Conservation (phyloP, 768 basidiomycete species). For the Galerina marginata region DNA sequence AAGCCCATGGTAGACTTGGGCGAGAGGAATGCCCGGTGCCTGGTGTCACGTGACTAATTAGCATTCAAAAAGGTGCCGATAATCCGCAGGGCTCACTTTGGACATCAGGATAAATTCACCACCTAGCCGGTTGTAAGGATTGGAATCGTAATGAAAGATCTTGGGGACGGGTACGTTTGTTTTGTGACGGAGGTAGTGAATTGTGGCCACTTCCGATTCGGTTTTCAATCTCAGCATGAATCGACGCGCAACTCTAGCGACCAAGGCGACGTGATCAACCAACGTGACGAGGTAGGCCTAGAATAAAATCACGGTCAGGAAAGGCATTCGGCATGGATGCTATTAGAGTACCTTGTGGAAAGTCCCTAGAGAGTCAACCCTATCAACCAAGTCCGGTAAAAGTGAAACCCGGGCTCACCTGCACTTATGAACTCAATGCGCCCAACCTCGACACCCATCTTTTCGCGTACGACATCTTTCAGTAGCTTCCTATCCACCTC, state of each 20-base stretch:
- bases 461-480: conserved; percentile 79
- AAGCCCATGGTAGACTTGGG: conserved; percentile 73
- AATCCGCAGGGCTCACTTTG: conserved; percentile 55
- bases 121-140: conserved; percentile 83
- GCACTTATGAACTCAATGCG: conserved; percentile 77
- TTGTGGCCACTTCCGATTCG: conserved; percentile 86
- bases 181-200: conserved; percentile 76
- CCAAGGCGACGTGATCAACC: conserved; percentile 61
- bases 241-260: conserved; percentile 81
- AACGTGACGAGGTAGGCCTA: conserved; percentile 83
- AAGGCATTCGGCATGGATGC: neutral
- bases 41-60: conserved; percentile 35
- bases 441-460: conserved; percentile 67
- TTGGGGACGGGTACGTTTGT: conserved; percentile 76
- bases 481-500: conserved; percentile 77
- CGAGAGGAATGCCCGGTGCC: conserved; percentile 77
- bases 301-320: conserved; percentile 6
- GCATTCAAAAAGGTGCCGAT: neutral
- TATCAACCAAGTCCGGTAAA: conserved; percentile 11
- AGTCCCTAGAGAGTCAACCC: conserved; percentile 56
- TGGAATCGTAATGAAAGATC: conserved; percentile 80
- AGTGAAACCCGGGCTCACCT: conserved; percentile 49
- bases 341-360: conserved; percentile 73
- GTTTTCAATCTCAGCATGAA: conserved; percentile 90
- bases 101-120: conserved; percentile 90